phyloP scores from a whole-genome alignment of 2,329 filamentous ascomycete species.

The Botrytis aclada region DNA sequence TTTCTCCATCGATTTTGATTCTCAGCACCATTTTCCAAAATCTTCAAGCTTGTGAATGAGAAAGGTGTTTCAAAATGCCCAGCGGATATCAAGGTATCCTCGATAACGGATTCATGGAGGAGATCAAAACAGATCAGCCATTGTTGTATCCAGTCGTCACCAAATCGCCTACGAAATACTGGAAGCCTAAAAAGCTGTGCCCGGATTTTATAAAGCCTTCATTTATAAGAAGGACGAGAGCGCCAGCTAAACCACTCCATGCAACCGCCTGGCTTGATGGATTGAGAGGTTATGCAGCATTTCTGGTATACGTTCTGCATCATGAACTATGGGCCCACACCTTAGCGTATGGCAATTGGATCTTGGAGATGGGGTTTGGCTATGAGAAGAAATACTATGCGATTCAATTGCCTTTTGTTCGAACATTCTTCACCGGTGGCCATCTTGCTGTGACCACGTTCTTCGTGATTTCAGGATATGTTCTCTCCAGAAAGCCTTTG shows the following conservation, averaged over 20 bases:
- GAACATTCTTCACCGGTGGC: conserved; percentile 58
- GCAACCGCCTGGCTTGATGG: conserved; percentile 43
- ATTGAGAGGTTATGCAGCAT: conserved; percentile 47
- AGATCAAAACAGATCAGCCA: conserved; percentile 12
- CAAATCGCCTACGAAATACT: not conserved
- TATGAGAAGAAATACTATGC: conserved; percentile 38
- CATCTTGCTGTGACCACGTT: conserved; percentile 56
- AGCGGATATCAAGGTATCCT: conserved; percentile 16
- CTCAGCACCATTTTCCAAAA: not conserved
- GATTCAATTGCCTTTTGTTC: conserved; percentile 53
- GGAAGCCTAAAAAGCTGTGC: conserved; percentile 13
- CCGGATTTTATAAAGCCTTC: conserved; percentile 19
- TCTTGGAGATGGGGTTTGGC: conserved; percentile 35
- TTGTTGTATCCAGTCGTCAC: not conserved
- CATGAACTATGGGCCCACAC: conserved; percentile 40
- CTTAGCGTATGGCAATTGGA: conserved; percentile 18
- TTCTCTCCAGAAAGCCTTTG: conserved; percentile 45
- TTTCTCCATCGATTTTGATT: not conserved
- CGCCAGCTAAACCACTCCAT: conserved; percentile 16
- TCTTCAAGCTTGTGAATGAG: not conserved
- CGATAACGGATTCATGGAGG: conserved; percentile 14
- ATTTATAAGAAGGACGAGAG: conserved; percentile 12
- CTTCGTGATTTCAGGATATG: conserved; percentile 50
- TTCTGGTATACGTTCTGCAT: conserved; percentile 48
- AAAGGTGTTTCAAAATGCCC: conserved; percentile 5